Evolutionary conservation across 2,329 filamentous ascomycete species (phyloP).

Genomic region (Beauveria rudraprayagi): DNA sequence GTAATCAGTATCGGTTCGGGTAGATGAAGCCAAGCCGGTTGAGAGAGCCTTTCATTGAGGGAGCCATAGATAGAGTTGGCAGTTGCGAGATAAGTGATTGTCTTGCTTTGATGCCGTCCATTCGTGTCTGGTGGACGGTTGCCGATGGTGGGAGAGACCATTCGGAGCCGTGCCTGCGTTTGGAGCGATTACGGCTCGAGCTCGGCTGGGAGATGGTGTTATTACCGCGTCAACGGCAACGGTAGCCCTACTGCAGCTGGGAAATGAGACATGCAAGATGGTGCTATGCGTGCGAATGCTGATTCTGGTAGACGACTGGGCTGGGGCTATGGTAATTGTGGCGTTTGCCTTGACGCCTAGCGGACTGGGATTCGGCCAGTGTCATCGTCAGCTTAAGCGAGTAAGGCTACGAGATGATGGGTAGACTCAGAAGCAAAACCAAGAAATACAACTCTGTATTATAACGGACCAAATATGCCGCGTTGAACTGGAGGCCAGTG

Average conservation of each 20-base stretch:
- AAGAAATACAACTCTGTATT: neutral
- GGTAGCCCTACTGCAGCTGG: neutral
- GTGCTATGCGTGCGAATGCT: neutral
- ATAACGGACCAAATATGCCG: neutral
- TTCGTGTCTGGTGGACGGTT: neutral
- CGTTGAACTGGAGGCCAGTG: neutral
- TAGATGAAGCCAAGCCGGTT: neutral
- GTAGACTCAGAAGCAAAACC: neutral
- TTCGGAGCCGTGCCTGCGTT: neutral
- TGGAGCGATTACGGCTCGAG: constrained; percentile 11
- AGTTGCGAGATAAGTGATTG: neutral
- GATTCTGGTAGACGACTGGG: neutral
- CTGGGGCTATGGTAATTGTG: neutral
- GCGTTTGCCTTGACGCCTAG: neutral
- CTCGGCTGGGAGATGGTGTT: constrained; percentile 5
- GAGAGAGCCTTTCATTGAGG: neutral
- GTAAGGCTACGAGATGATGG: neutral
- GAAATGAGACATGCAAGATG: constrained; percentile 1
- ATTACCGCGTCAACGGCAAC: constrained; percentile 5
- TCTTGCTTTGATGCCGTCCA: neutral
- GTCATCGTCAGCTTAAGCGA: neutral
- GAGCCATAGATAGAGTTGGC: neutral
- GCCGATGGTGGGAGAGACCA: neutral
- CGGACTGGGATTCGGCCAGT: neutral
- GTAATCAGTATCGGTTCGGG: too few relatives aligned